Evolutionary conservation across 768 basidiomycete species (phyloP).

Genomic region (Paxillus ammoniavirescens): DNA sequence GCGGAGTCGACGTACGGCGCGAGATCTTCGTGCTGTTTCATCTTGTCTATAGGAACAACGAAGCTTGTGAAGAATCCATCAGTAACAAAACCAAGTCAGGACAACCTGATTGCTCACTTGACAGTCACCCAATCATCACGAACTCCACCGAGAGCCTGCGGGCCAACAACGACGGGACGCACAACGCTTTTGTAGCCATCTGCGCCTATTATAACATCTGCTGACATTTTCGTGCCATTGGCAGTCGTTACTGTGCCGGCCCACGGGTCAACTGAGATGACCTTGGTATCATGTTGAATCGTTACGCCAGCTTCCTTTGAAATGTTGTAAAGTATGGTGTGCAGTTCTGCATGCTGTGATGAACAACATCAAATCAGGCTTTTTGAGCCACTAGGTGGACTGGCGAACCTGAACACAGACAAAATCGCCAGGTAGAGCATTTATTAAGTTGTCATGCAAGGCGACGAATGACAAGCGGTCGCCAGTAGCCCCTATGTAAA

Average conservation of each 20-base stretch:
- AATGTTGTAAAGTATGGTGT: conserved; percentile 45
- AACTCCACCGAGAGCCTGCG: conserved; percentile 2
- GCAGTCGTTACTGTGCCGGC: conserved; percentile 30
- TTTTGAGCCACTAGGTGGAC: neutral
- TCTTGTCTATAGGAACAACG: conserved; percentile 13
- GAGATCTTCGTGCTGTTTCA: conserved; percentile 19
- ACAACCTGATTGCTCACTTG: conserved; percentile 6
- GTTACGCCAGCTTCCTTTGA: conserved; percentile 46
- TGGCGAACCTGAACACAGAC: conserved; percentile 44
- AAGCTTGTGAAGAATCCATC: conserved; percentile 8
- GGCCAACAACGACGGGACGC: conserved; percentile 31
- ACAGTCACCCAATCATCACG: conserved; percentile 14
- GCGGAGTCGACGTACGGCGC: conserved; percentile 3
- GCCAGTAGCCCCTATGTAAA: conserved; percentile 39
- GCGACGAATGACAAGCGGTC: conserved; percentile 43
- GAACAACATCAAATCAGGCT: neutral
- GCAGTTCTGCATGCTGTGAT: conserved; percentile 51
- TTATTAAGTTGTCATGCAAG: conserved; percentile 43
- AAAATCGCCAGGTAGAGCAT: conserved; percentile 45
- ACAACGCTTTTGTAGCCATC: conserved; percentile 54
- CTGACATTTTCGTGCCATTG: conserved; percentile 40
- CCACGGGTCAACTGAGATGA: conserved; percentile 35
- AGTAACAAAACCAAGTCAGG: neutral
- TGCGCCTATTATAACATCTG: conserved; percentile 59
- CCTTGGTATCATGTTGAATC: conserved; percentile 41